phyloP scores from a whole-genome alignment of 495 filamentous ascomycete genomes.

The Xylona heveae region DNA sequence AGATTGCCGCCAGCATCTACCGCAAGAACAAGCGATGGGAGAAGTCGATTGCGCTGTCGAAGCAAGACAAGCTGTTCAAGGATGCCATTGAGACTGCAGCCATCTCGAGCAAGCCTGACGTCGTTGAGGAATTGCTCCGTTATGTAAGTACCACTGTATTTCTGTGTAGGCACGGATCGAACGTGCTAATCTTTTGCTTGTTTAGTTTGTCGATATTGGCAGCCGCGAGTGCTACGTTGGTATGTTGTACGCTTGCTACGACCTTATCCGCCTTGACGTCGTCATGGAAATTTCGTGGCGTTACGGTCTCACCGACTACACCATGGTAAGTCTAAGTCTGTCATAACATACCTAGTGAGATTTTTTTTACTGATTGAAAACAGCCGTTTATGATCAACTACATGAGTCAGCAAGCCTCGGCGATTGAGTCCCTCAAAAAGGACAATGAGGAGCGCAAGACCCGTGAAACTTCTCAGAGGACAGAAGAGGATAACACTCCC shows the following conservation, averaged over 20 bases:
- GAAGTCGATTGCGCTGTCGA: conserved; percentile 94
- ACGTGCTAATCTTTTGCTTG: conserved; percentile 1
- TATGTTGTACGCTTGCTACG: conserved; percentile 98
- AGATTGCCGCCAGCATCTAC: conserved; percentile 96
- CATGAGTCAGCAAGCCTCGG: conserved; percentile 70
- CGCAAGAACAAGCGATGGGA: conserved; percentile 99
- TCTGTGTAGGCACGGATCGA: conserved; percentile 1
- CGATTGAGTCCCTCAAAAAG: conserved; percentile 68
- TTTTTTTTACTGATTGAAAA: conserved; percentile 5
- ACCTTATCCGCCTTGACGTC: conserved; percentile 77
- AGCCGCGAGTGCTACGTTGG: conserved; percentile 98
- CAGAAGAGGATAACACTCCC: conserved; percentile 77
- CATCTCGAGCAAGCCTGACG: conserved; percentile 74
- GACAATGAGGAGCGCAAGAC: conserved; percentile 96
- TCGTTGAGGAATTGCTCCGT: conserved; percentile 85
- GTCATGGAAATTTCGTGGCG: conserved; percentile 97
- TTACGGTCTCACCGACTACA: conserved; percentile 83
- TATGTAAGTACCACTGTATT: conserved; percentile 50
- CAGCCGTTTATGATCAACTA: conserved; percentile 98
- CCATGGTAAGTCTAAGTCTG: conserved; percentile 40
- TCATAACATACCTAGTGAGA: conserved; percentile 1
- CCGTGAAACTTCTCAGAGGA: conserved; percentile 66
- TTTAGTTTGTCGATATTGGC: conserved; percentile 94
- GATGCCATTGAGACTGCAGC: conserved; percentile 98
- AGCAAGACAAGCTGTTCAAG: conserved; percentile 99